Percentiles rank a stretch among this genome's conserved stretches.
Conservation (phyloP, 345 rosid genomes). For the Limnanthes douglasii region DNA sequence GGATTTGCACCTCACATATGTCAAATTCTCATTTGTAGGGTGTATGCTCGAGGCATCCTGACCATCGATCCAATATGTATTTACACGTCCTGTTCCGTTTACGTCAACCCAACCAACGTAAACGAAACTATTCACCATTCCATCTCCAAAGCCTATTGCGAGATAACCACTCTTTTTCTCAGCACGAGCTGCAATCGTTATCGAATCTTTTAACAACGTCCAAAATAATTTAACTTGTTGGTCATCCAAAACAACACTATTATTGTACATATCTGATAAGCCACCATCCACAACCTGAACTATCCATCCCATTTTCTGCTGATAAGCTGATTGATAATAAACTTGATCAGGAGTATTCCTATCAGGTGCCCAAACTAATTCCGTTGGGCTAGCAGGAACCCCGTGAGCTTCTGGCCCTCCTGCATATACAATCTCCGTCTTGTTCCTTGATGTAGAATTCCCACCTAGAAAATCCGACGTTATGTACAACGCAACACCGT, state of each 20-base stretch:
- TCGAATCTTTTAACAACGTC: conserved; percentile 49
- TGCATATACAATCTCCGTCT: conserved; percentile 59
- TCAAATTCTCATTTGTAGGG: conserved; percentile 66
- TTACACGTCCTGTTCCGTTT: conserved; percentile 59
- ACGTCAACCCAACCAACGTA: conserved; percentile 88
- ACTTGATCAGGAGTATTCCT: conserved; percentile 91
- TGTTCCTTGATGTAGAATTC: conserved; percentile 72
- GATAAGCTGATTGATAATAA: conserved; percentile 69
- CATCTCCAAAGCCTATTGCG: conserved; percentile 74
- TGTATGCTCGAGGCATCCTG: conserved; percentile 54
- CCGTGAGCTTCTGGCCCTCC: conserved; percentile 92
- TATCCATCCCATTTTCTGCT: conserved; percentile 94
- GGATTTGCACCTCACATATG: conserved; percentile 73
- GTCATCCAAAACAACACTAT: conserved; percentile 74
- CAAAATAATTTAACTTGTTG: conserved; percentile 96
- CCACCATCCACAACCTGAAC: conserved; percentile 96
- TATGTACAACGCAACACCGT: conserved; percentile 26
- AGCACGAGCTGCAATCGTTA: conserved; percentile 82
- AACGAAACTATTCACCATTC: conserved; percentile 70
- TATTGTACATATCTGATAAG: conserved; percentile 88
- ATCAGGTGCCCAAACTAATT: conserved; percentile 74
- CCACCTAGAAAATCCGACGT: conserved; percentile 90
- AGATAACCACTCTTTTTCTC: conserved; percentile 93
- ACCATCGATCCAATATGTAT: conserved; percentile 84
- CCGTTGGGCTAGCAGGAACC: conserved; percentile 55